phyloP scores from a whole-genome alignment of 306 rosid species.

The Sesbania bispinosa region DNA sequence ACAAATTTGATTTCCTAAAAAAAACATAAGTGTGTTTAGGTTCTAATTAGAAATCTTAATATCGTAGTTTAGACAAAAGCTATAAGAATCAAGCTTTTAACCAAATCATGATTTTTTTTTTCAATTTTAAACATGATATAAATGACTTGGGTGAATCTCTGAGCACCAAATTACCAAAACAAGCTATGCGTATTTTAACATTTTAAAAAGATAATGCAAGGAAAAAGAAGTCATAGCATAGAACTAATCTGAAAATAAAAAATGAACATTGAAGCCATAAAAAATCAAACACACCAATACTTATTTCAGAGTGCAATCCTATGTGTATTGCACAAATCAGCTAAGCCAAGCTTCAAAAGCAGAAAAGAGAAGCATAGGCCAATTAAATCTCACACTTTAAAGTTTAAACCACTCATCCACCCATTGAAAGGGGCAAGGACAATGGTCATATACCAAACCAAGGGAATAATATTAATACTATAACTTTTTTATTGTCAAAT shows the following conservation, averaged over 20 bases:
- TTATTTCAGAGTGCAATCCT: neutral
- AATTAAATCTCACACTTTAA: conserved; percentile 5
- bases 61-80: too few relatives aligned
- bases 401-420: conserved; percentile 33
- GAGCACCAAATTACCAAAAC: neutral
- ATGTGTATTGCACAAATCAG: neutral
- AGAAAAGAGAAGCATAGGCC: conserved; percentile 30
- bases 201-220: neutral
- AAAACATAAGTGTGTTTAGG: too few relatives aligned
- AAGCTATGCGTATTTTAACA: neutral
- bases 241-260: neutral
- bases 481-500: conserved; percentile 31
- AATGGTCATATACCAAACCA: conserved; percentile 33
- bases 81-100: too few relatives aligned
- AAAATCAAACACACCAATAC: neutral
- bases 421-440: conserved; percentile 25
- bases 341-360: conserved; percentile 23
- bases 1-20: too few relatives aligned
- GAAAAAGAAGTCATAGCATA: neutral
- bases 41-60: too few relatives aligned
- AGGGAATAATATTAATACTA: conserved; percentile 39
- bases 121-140: too few relatives aligned
- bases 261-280: neutral
- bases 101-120: neutral
- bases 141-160: too few relatives aligned